Evolutionary conservation across 306 rosid genomes (phyloP).

Genomic region (Glycyrrhiza uralensis): DNA sequence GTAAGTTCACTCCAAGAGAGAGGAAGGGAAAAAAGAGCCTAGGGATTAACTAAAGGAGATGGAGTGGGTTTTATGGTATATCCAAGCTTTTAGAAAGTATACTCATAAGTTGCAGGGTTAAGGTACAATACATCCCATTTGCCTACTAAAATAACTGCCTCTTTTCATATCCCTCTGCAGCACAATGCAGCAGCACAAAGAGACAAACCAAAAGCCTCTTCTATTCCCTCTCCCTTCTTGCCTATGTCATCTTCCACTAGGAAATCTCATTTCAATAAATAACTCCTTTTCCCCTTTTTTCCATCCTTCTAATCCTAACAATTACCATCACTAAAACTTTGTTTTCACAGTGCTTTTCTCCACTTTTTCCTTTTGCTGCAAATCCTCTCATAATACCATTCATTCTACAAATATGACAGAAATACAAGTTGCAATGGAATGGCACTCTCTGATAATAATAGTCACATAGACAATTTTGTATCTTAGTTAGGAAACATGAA

Average conservation of each 20-base stretch:
- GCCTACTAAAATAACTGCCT: constrained; percentile 55
- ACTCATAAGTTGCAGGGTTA: constrained; percentile 61
- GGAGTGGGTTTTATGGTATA: constrained; percentile 56
- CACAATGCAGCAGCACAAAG: constrained; percentile 41
- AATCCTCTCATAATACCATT: constrained; percentile 25
- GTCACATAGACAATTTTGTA: neutral
- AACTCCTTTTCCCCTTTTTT: constrained; percentile 53
- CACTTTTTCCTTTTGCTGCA: constrained; percentile 44
- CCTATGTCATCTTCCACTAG: constrained; percentile 82
- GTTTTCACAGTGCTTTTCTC: constrained; percentile 44
- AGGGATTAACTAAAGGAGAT: constrained; percentile 78
- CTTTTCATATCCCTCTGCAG: constrained; percentile 42
- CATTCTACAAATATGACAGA: neutral
- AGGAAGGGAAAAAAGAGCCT: constrained; percentile 32
- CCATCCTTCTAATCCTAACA: constrained; percentile 48
- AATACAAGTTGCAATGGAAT: neutral
- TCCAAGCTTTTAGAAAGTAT: constrained; percentile 79
- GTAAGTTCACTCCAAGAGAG: constrained; percentile 41
- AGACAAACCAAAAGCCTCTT: constrained; percentile 70
- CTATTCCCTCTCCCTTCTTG: constrained; percentile 44
- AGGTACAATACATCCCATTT: constrained; percentile 74
- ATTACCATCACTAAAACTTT: constrained; percentile 55
- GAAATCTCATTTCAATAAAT: constrained; percentile 55
- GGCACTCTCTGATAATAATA: neutral
- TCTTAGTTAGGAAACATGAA: neutral